phyloP scores from a whole-genome alignment of 805 yeast species.

The Yarrowia alimentaria region DNA sequence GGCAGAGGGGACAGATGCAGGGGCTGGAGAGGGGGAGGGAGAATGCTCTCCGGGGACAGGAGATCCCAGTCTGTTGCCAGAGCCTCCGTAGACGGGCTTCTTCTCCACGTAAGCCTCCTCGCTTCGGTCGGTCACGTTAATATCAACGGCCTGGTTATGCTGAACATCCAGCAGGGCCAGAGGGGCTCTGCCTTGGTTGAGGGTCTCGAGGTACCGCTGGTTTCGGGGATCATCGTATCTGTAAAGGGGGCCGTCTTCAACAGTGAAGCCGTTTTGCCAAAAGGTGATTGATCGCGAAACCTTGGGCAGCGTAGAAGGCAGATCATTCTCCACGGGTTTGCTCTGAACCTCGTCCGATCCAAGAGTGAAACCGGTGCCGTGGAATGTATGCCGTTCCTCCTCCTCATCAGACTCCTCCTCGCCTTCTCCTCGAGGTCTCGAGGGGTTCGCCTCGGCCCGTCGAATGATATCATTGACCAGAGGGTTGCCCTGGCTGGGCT shows the following conservation, averaged over 20 bases:
- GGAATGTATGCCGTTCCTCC: constrained; percentile 31
- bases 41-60: constrained; percentile 73
- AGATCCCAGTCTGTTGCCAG: constrained; percentile 84
- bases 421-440: constrained; percentile 24
- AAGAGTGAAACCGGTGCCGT: constrained; percentile 40
- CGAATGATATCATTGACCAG: constrained; percentile 41
- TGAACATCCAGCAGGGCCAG: constrained; percentile 74
- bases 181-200: constrained; percentile 91
- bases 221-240: constrained; percentile 93
- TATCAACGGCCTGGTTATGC: constrained; percentile 91
- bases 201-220: constrained; percentile 68
- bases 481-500: constrained; percentile 27
- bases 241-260: constrained; percentile 84
- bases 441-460: constrained; percentile 36
- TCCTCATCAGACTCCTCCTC: constrained; percentile 33
- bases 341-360: constrained; percentile 38
- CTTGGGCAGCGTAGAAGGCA: constrained; percentile 38
- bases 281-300: constrained; percentile 83
- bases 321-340: constrained; percentile 29
- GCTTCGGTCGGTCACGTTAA: constrained; percentile 72
- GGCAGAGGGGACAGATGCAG: constrained; percentile 29
- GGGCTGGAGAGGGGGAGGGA: constrained; percentile 17
- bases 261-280: constrained; percentile 95
- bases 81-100: constrained; percentile 59
- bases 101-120: constrained; percentile 82